These are phyloP conservation scores for Boletus patriciae DNA, from an alignment of 768 basidiomycete genomes.

Conservation along the genomic window DNA sequence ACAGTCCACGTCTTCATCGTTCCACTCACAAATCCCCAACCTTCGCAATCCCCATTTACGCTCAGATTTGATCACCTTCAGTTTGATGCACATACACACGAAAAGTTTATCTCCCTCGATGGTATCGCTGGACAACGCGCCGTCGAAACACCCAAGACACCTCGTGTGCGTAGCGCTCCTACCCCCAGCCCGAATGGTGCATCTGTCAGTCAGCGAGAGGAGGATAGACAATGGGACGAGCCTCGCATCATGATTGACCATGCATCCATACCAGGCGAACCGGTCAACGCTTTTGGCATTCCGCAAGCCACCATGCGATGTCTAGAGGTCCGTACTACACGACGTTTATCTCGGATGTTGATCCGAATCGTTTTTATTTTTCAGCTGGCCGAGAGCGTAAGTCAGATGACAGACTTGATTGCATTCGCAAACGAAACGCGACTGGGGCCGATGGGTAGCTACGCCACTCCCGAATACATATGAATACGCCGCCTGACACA, in stretches of 20 bases:
- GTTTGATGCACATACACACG: conserved; percentile 72
- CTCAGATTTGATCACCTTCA: conserved; percentile 73
- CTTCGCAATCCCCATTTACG: conserved; percentile 26
- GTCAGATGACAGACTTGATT: conserved; percentile 78
- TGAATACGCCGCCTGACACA: conserved; percentile 25
- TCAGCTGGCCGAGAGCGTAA: conserved; percentile 79
- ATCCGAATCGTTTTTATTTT: conserved; percentile 9
- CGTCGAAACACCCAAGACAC: conserved; percentile 43
- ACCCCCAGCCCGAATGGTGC: conserved; percentile 36
- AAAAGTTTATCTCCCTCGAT: conserved; percentile 73
- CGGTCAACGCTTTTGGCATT: conserved; percentile 86
- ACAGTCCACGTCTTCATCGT: conserved; percentile 56
- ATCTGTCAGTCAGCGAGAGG: conserved; percentile 37
- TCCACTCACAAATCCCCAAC: conserved; percentile 22
- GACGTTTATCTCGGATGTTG: neutral
- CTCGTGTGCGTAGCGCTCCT: conserved; percentile 33
- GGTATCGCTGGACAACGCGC: conserved; percentile 52
- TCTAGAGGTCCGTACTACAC: conserved; percentile 57
- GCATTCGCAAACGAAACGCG: conserved; percentile 52
- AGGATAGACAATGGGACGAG: conserved; percentile 67
- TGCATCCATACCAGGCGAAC: conserved; percentile 74
- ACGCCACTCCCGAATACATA: conserved; percentile 23
- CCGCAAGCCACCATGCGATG: conserved; percentile 89
- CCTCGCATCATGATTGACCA: conserved; percentile 57
- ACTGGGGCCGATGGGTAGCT: conserved; percentile 68